Evolutionary conservation across 768 basidiomycete species (phyloP), one percentile per base, ranked within the genome.

Genomic region (Dictyophora rubrovolvata): DNA sequence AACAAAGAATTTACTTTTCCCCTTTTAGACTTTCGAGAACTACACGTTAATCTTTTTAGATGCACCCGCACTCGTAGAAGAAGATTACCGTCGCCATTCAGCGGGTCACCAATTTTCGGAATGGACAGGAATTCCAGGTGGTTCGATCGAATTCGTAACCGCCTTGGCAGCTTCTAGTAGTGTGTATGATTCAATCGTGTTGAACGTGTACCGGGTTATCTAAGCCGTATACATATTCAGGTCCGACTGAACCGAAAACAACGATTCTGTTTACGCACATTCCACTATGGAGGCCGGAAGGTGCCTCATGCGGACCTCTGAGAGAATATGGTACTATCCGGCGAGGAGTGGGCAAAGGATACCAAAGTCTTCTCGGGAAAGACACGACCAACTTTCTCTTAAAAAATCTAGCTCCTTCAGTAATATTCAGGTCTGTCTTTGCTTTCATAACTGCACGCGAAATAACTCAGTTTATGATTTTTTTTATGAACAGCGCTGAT

Each of bases 251-350:
- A 18, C 71, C 77, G 36, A 42, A 42, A 42, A 85, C 87, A 0
- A 70, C 79, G n/a, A 73, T 94, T 20, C 73, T 95, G 28, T 81
- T 96, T 60, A 86, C 81, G 1, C 94, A 97, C 68, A 91, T 97
- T 52, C 94, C 94, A n/a, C 79, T 97, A 9, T 81, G 81, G 48
- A 78, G 94, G 47, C 81, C 85, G 2, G 81, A 82, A 46, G 77
- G 77, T 6, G 77, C 84, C 1, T 65, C 73, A 18, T 97, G 94
- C 68, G 93, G 94, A 11, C 84, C 85, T 0, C 69, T 82, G 20
- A 80, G 93, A 50, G 93, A 96, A 70, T 77, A 74, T 37, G 85
- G 87, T 1, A 78, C 77, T 14, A 87, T 96, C 66, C 78, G 78
- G 12, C 81, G 83, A 59, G 92, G 88, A 0, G 74, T 76, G 11